phyloP scores from a whole-genome alignment of 2,329 filamentous ascomycete genomes.

The Pseudogymnoascus sp. region DNA sequence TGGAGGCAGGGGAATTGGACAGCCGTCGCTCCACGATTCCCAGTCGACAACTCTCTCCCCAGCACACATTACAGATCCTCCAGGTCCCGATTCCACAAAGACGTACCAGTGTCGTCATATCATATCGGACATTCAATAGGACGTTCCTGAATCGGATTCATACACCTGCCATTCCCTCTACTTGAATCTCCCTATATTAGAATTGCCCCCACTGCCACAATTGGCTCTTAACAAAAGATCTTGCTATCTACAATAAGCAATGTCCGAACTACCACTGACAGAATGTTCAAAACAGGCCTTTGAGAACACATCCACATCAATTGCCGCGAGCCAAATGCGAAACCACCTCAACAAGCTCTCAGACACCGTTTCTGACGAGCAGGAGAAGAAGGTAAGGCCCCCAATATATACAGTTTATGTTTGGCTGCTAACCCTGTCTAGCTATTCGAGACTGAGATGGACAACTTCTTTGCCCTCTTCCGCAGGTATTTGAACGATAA shows the following conservation, averaged over 20 bases:
- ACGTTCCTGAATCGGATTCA: neutral
- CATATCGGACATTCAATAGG: constrained; percentile 1
- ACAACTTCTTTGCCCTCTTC: constrained; percentile 99
- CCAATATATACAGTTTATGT: neutral
- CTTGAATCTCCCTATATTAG: neutral
- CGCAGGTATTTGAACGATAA: constrained; percentile 97
- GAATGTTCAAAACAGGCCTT: constrained; percentile 61
- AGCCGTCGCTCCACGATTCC: neutral
- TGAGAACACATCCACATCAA: constrained; percentile 97
- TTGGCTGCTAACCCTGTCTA: constrained; percentile 30
- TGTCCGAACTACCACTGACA: constrained; percentile 14
- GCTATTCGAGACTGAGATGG: constrained; percentile 98
- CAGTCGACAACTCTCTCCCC: neutral
- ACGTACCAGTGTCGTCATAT: neutral
- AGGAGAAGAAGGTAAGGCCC: constrained; percentile 67
- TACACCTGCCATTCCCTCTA: neutral
- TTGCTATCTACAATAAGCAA: constrained; percentile 9
- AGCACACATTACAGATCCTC: neutral
- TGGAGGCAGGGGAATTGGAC: neutral
- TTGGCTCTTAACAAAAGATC: constrained; percentile 1
- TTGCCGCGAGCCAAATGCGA: constrained; percentile 97
- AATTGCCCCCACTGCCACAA: neutral
- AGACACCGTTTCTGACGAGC: constrained; percentile 78
- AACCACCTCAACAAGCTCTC: constrained; percentile 89
- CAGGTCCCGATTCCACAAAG: neutral